Evolutionary conservation across 2,329 filamentous ascomycete genomes (phyloP).

Genomic region (Elsinoe perseae): DNA sequence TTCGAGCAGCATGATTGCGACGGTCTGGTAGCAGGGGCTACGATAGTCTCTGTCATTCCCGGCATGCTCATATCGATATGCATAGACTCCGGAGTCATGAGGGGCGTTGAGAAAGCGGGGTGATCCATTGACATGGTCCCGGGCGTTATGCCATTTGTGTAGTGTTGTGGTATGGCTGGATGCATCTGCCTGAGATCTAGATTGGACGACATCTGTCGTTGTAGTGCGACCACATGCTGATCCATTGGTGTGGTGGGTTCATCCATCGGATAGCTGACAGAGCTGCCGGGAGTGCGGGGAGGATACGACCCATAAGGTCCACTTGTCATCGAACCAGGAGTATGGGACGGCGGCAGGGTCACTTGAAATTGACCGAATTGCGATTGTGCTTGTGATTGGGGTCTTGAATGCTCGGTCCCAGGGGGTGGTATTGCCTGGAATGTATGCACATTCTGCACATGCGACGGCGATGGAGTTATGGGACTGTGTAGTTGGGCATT

Average conservation of each 20-base stretch:
- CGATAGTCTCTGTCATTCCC: neutral
- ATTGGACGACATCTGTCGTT: slow-evolving; percentile 7
- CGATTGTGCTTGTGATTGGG: neutral
- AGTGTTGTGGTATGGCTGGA: neutral
- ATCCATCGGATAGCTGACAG: neutral
- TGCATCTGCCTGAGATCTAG: slow-evolving; percentile 6
- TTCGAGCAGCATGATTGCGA: slow-evolving; percentile 18
- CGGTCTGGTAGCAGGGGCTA: neutral
- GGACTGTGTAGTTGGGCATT: neutral
- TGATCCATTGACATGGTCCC: neutral
- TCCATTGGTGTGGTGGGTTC: slow-evolving; percentile 8
- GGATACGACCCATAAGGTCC: neutral
- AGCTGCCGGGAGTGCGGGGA: neutral
- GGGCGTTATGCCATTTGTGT: neutral
- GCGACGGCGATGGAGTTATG: neutral
- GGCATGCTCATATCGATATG: slow-evolving; percentile 7
- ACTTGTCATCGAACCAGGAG: neutral
- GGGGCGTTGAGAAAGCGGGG: neutral
- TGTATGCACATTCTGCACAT: neutral
- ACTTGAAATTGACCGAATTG: slow-evolving; percentile 16
- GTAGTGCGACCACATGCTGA: neutral
- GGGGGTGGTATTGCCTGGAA: neutral
- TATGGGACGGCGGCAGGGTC: neutral
- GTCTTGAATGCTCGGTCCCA: neutral
- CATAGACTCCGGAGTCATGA: slow-evolving; percentile 9